Evolutionary conservation across 208 protist genomes (phyloP).

Genomic region (Wallacemonas sp.): DNA sequence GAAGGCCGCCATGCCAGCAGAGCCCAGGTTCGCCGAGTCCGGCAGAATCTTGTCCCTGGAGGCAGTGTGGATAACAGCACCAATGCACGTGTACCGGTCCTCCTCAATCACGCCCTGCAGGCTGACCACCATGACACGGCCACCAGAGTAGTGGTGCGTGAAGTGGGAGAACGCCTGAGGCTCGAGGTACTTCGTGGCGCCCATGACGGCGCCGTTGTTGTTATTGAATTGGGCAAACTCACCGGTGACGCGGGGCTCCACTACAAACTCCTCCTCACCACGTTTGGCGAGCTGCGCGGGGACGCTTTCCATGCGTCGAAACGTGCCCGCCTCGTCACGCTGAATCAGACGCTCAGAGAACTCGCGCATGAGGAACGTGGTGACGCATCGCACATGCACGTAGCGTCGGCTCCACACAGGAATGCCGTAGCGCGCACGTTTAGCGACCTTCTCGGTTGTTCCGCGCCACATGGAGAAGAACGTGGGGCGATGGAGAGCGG

Average conservation of each 20-base stretch:
- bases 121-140: too few relatives aligned
- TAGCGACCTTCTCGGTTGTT: neutral
- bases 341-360: neutral
- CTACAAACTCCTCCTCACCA: neutral
- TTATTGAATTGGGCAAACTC: neutral
- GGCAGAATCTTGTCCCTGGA: constrained; percentile 1
- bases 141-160: neutral
- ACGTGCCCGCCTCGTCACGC: neutral
- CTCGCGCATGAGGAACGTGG: neutral
- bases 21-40: constrained; percentile 1
- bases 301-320: neutral
- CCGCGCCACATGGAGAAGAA: neutral
- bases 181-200: neutral
- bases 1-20: neutral
- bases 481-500: neutral
- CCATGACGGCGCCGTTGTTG: neutral
- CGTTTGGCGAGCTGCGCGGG: neutral
- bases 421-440: neutral
- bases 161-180: neutral
- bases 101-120: neutral
- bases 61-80: neutral
- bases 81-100: neutral
- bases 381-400: neutral
- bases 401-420: neutral
- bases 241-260: neutral